A percentile compares a stretch with the other conserved stretches of the same genome.
phyloP scores from a whole-genome alignment of 176 grass and related monocot species.

The Hordeum vulgare region DNA sequence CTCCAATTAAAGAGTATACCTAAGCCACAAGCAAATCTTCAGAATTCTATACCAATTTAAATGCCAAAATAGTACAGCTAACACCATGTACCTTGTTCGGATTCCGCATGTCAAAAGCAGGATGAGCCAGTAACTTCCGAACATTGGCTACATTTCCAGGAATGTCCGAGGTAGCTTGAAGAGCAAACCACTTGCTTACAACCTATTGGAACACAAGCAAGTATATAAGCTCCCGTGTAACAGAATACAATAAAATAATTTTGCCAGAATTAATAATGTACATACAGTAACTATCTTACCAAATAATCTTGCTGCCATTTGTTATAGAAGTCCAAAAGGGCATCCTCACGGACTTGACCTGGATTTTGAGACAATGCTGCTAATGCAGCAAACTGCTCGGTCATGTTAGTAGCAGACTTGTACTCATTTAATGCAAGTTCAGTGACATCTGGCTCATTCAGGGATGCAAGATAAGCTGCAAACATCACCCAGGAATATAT shows the following conservation, averaged over 20 bases:
- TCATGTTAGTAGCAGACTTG: slow-evolving; percentile 92
- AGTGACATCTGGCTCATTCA: slow-evolving; percentile 66
- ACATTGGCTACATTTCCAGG: slow-evolving; percentile 82
- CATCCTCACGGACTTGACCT: slow-evolving; percentile 75
- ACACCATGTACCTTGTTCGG: slow-evolving; percentile 68
- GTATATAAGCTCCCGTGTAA: slow-evolving; percentile 1
- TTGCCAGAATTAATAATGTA: neutral
- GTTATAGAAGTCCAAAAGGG: slow-evolving; percentile 83
- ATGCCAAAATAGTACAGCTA: neutral
- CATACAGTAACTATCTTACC: slow-evolving; percentile 47
- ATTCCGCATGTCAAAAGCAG: slow-evolving; percentile 89
- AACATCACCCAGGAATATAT: slow-evolving; percentile 26
- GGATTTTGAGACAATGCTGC: slow-evolving; percentile 92
- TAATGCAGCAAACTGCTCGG: slow-evolving; percentile 94
- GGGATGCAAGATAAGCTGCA: slow-evolving; percentile 78
- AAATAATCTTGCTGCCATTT: slow-evolving; percentile 91
- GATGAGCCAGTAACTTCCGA: slow-evolving; percentile 64
- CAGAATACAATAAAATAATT: neutral
- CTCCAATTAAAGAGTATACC: slow-evolving; percentile 89
- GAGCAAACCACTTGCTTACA: slow-evolving; percentile 99
- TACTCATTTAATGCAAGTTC: slow-evolving; percentile 80
- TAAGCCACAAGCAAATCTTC: slow-evolving; percentile 13
- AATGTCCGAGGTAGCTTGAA: slow-evolving; percentile 93
- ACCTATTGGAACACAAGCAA: slow-evolving; percentile 48
- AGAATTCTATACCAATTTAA: neutral